A percentile compares a stretch with the other conserved stretches of the same genome.
These are phyloP conservation scores for Tricladium varicosporioides DNA, from an alignment of 2,329 filamentous ascomycete genomes.

Conservation along the genomic window DNA sequence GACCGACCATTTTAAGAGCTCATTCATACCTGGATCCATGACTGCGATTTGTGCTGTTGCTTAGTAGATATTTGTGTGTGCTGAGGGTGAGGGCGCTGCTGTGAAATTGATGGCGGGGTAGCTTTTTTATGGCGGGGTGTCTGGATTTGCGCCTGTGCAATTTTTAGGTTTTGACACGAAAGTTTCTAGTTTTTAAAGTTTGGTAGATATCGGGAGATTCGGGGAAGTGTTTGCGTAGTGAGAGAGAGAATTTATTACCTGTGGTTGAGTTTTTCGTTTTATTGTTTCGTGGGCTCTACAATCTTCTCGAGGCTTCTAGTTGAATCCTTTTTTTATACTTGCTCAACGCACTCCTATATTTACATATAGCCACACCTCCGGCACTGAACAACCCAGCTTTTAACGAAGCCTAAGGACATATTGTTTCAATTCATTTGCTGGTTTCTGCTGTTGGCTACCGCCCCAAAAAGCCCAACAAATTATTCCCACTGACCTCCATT, in stretches of 20 bases:
- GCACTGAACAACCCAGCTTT: background rate
- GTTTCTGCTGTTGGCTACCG: too few relatives aligned
- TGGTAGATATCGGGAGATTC: too few relatives aligned
- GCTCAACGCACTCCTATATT: background rate
- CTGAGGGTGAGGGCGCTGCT: background rate
- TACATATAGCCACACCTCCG: background rate
- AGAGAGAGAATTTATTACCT: too few relatives aligned
- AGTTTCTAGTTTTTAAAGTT: too few relatives aligned
- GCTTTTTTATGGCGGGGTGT: background rate
- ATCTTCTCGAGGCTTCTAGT: constrained; percentile 1
- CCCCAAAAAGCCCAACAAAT: too few relatives aligned
- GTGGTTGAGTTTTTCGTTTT: background rate
- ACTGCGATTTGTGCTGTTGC: constrained; percentile 3
- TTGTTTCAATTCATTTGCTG: too few relatives aligned
- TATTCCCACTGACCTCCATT: too few relatives aligned
- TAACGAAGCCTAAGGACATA: too few relatives aligned
- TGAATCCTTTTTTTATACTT: background rate
- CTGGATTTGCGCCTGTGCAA: too few relatives aligned
- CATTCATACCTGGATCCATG: constrained; percentile 33
- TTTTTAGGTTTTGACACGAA: too few relatives aligned
- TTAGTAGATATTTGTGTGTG: background rate
- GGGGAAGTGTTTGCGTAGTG: too few relatives aligned
- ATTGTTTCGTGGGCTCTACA: background rate
- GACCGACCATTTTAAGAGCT: constrained; percentile 43
- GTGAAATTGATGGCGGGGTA: constrained; percentile 19